These are phyloP conservation scores for Curvularia eragrostidis DNA, from an alignment of 2,329 filamentous ascomycete genomes.

Conservation along the genomic window DNA sequence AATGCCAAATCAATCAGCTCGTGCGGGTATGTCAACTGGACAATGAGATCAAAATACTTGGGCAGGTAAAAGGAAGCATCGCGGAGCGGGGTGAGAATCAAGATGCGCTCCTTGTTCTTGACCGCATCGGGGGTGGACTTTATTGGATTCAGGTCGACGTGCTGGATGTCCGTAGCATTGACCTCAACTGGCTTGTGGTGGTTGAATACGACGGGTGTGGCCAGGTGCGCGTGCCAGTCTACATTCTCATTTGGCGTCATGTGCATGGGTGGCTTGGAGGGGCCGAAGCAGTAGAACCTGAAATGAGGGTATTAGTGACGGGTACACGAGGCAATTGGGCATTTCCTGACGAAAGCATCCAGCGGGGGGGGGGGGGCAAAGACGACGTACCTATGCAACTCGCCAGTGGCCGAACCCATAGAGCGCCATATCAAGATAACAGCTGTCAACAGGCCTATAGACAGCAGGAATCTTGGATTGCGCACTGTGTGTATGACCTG, in stretches of 20 bases:
- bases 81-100: constrained; percentile 91
- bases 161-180: constrained; percentile 79
- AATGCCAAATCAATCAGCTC: constrained; percentile 94
- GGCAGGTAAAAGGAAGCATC: constrained; percentile 82
- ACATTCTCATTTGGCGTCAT: constrained; percentile 92
- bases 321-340: not conserved
- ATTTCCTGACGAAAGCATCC: not conserved
- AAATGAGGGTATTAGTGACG: constrained; percentile 31
- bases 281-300: constrained; percentile 98
- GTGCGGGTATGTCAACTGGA: constrained; percentile 91
- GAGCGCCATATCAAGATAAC: constrained; percentile 87
- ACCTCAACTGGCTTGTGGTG: constrained; percentile 87
- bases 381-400: constrained; percentile 82
- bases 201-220: constrained; percentile 96
- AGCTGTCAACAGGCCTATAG: constrained; percentile 72
- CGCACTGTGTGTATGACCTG: constrained; percentile 69
- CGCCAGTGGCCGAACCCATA: constrained; percentile 77
- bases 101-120: constrained; percentile 81
- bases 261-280: constrained; percentile 91
- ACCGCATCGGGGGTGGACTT: constrained; percentile 79
- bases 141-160: constrained; percentile 84
- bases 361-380: not conserved
- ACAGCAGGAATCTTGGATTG: constrained; percentile 77
- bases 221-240: constrained; percentile 85
- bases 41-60: constrained; percentile 92